These are phyloP conservation scores for Aspergillus fijiensis DNA, from an alignment of 2,329 filamentous ascomycete species.

Conservation along the genomic window DNA sequence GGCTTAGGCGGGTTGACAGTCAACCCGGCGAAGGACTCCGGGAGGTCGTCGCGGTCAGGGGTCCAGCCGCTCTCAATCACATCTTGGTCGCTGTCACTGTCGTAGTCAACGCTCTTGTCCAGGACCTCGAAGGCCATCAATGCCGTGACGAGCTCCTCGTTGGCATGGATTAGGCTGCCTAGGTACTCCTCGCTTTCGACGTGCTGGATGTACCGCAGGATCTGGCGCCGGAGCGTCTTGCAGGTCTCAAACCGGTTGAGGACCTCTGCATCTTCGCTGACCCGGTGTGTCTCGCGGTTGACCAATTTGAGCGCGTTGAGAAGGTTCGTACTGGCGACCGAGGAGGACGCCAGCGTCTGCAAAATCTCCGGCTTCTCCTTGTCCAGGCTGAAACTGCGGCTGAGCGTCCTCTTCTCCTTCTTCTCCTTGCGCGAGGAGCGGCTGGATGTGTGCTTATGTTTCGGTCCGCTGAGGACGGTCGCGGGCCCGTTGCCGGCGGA, in stretches of 20 bases:
- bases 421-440: conserved; percentile 44
- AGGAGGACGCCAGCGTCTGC: conserved; percentile 81
- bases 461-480: conserved; percentile 38
- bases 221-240: conserved; percentile 78
- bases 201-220: conserved; percentile 88
- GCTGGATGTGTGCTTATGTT: conserved; percentile 39
- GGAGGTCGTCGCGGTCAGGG: conserved; percentile 29
- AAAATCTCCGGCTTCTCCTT: conserved; percentile 86
- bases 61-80: conserved; percentile 32
- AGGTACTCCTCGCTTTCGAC: conserved; percentile 91
- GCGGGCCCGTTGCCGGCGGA: conserved; percentile 39
- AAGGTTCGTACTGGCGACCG: conserved; percentile 87
- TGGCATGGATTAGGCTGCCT: conserved; percentile 85
- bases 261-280: conserved; percentile 78
- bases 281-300: conserved; percentile 82
- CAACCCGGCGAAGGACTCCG: conserved; percentile 36
- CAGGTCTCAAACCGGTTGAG: conserved; percentile 79
- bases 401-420: conserved; percentile 49
- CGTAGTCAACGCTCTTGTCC: conserved; percentile 63
- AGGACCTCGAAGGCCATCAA: conserved; percentile 94
- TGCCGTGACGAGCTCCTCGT: conserved; percentile 91
- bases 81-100: conserved; percentile 65
- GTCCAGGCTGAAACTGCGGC: conserved; percentile 74
- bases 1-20: conserved; percentile 38
- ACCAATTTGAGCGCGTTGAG: conserved; percentile 84